A percentile compares a stretch with the other conserved stretches of the same genome.
These are phyloP conservation scores for Phytophthora lateralis DNA, from an alignment of 352 stramenopile species.

Conservation along the genomic window DNA sequence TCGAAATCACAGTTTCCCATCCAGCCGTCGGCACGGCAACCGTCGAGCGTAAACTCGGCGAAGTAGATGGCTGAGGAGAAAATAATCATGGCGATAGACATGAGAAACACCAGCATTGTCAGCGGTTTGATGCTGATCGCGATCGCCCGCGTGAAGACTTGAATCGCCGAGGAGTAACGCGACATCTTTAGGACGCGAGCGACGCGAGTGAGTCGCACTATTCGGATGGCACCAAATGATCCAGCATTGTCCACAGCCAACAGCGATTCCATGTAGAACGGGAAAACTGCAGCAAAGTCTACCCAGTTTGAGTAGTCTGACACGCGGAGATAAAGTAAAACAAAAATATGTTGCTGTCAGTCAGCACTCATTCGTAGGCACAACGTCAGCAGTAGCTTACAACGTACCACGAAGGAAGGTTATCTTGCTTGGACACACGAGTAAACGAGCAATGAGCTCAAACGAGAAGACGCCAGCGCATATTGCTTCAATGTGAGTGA, in stretches of 20 bases:
- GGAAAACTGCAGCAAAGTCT: slow-evolving; percentile 83
- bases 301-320: slow-evolving; percentile 81
- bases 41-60: slow-evolving; percentile 69
- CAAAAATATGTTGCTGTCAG: not conserved
- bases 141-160: slow-evolving; percentile 82
- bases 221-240: slow-evolving; percentile 76
- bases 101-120: slow-evolving; percentile 89
- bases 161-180: slow-evolving; percentile 85
- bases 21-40: slow-evolving; percentile 64
- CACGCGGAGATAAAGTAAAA: not conserved
- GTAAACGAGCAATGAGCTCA: slow-evolving; percentile 59
- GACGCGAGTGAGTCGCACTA: slow-evolving; percentile 84
- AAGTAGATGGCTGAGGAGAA: slow-evolving; percentile 89
- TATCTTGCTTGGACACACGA: slow-evolving; percentile 53
- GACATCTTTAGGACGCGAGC: slow-evolving; percentile 89
- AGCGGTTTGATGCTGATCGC: slow-evolving; percentile 76
- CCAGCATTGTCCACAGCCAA: slow-evolving; percentile 68
- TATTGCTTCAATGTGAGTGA: slow-evolving; percentile 50
- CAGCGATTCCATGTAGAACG: slow-evolving; percentile 82
- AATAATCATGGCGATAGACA: slow-evolving; percentile 84
- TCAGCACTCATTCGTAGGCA: not conserved
- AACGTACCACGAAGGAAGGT: slow-evolving; percentile 56
- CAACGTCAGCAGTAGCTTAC: not conserved
- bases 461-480: slow-evolving; percentile 65
- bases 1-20: slow-evolving; percentile 47